phyloP scores from a whole-genome alignment of 805 yeast genomes.

The Ogataea paradorogensis region DNA sequence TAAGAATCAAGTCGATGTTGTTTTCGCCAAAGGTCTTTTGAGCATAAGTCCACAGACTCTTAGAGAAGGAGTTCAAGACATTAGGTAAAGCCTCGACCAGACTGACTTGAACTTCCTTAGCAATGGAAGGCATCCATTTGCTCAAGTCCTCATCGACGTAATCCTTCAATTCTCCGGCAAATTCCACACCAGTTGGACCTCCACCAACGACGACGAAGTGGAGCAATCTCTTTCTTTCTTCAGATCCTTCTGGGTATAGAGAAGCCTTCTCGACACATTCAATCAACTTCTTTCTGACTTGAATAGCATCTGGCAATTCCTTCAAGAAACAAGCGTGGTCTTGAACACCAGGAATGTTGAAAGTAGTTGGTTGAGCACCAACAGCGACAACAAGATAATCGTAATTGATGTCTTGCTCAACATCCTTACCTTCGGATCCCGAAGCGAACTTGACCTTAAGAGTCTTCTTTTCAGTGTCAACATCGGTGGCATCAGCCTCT shows the following conservation, averaged over 20 bases:
- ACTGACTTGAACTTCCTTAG: constrained; percentile 46
- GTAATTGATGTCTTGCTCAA: constrained; percentile 32
- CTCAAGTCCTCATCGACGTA: constrained; percentile 53
- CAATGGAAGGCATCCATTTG: constrained; percentile 54
- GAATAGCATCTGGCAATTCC: constrained; percentile 48
- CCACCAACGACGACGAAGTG: constrained; percentile 55
- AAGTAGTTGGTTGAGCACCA: constrained; percentile 56
- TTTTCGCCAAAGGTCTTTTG: constrained; percentile 50
- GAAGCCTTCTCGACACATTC: constrained; percentile 54
- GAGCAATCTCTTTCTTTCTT: constrained; percentile 50
- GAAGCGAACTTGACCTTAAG: constrained; percentile 41
- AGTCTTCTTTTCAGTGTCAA: constrained; percentile 43
- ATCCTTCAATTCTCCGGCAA: constrained; percentile 56
- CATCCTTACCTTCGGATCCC: constrained; percentile 36
- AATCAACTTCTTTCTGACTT: constrained; percentile 47
- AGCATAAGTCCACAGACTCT: constrained; percentile 50
- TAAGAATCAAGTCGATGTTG: constrained; percentile 45
- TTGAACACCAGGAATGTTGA: constrained; percentile 57
- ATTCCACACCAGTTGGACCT: constrained; percentile 60
- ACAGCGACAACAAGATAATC: constrained; percentile 56
- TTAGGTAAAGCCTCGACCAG: constrained; percentile 54
- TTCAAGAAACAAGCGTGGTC: constrained; percentile 52
- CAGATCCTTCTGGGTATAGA: constrained; percentile 48
- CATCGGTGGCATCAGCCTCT: constrained; percentile 55
- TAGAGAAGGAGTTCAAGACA: constrained; percentile 50